Evolutionary conservation across 2,329 filamentous ascomycete genomes (phyloP).

Genomic region (Colletotrichum phormii): DNA sequence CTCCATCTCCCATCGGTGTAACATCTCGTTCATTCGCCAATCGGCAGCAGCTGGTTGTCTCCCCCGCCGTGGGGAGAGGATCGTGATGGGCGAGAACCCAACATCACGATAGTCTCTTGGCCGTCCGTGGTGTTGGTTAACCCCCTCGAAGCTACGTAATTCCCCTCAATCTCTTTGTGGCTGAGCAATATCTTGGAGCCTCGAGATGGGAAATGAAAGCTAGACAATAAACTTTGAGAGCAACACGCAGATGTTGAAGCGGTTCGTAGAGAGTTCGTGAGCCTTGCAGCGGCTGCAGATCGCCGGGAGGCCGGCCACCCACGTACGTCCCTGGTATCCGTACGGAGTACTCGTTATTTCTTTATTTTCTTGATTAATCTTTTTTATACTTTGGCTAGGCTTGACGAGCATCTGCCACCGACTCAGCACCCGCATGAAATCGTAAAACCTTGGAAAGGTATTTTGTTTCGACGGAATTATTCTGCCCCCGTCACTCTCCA

Average conservation of each 20-base stretch:
- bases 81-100: constrained; percentile 17
- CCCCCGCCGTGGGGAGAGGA: constrained; percentile 11
- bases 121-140: constrained; percentile 19
- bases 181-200: background rate
- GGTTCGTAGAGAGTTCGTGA: background rate
- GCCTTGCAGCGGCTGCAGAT: constrained; percentile 27
- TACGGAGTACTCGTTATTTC: background rate
- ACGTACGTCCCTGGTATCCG: background rate
- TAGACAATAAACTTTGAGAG: background rate
- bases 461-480: constrained; percentile 29
- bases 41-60: constrained; percentile 22
- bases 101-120: constrained; percentile 18
- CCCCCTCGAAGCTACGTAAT: constrained; percentile 24
- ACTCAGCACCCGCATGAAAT: constrained; percentile 21
- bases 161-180: background rate
- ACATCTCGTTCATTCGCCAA: constrained; percentile 36
- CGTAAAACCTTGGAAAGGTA: background rate
- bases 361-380: background rate
- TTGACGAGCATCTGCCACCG: constrained; percentile 12
- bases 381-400: constrained; percentile 17
- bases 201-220: constrained; percentile 21
- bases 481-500: background rate
- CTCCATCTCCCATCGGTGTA: constrained; percentile 32
- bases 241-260: background rate
- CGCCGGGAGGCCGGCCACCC: constrained; percentile 18